Evolutionary conservation across 2,329 filamentous ascomycete genomes (phyloP), one percentile per base, ranked within the genome.

Genomic region (Purpureocillium takamizusanense): DNA sequence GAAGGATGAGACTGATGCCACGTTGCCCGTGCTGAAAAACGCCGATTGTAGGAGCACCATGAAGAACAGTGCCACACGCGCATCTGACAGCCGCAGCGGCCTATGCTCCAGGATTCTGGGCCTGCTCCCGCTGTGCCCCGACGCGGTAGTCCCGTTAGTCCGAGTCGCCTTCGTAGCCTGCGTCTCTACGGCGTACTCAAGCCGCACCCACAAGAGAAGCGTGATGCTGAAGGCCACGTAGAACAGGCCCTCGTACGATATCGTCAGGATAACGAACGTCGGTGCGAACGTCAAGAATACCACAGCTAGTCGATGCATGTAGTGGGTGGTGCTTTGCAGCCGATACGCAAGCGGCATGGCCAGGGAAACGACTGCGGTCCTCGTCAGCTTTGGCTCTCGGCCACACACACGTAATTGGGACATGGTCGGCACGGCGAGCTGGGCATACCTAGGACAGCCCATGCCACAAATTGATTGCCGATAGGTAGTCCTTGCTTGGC

Each of bases 1-100:
- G 66, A 98, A 98, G 1, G 87, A 86, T 13, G 89, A 94, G 39
- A 98, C 66, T 0, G 90, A 95, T 1, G 92, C 92, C 41, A 98
- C 79, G 64, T 98, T 98, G 46, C 92, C 92, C 0, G 90, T 97
- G 63, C 82, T 86, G 73, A 97, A 98, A 63, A 98, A 98, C 37
- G 84, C 92, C 3, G 89, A 90, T 61, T 98, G 92, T 6, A 98
- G 74, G 30, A 98, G 76, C 49, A 87, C 88, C 60, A 98, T 83
- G 71, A 97, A 95, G 69, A 97, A 97, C 7, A 98, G 74, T 2
- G 87, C 83, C 28, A 94, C 83, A 29, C 94, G 84, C 4, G 83
- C 78, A 57, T 98, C 92, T n/a, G 83, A 75, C 6, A 97, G 70
- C 2, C 74, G 79, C 35, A 97, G 72, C 1, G 83, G 70, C 31